Conservation (phyloP, 306 rosid species). For the Prunus kanzakura region DNA sequence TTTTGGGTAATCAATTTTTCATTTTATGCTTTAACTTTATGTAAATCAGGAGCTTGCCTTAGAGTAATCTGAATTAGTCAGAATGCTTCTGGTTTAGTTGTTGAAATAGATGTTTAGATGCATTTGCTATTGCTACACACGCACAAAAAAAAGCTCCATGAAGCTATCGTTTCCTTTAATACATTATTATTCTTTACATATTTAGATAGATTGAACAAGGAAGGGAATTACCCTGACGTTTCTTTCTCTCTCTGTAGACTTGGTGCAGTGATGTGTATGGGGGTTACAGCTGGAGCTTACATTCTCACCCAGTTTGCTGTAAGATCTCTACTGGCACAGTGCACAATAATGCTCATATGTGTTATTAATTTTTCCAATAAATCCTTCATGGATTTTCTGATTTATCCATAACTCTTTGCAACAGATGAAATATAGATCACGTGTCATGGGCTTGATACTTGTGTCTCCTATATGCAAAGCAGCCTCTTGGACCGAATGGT, state of each 20-base stretch:
- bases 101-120: background rate
- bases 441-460: constrained; percentile 86
- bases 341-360: constrained; percentile 10
- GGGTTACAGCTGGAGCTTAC: constrained; percentile 96
- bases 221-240: constrained; percentile 21
- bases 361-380: background rate
- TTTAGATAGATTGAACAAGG: constrained; percentile 11
- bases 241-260: constrained; percentile 46
- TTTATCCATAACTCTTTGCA: constrained; percentile 28
- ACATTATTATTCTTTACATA: background rate
- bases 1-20: constrained; percentile 63
- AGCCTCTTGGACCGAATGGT: constrained; percentile 96
- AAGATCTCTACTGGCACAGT: constrained; percentile 30
- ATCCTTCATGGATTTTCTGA: constrained; percentile 10
- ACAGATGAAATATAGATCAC: constrained; percentile 86
- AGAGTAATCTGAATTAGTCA: background rate
- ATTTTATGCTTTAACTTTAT: background rate
- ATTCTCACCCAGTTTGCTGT: constrained; percentile 89
- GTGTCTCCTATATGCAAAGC: constrained; percentile 84
- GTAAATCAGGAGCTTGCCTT: background rate
- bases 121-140: background rate
- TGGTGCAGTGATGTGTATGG: constrained; percentile 92
- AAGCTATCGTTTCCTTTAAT: background rate
- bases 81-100: background rate
- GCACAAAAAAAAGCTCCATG: background rate